These are phyloP conservation scores for Triangularia setosa DNA, from an alignment of 2,329 filamentous ascomycete genomes.

Conservation along the genomic window DNA sequence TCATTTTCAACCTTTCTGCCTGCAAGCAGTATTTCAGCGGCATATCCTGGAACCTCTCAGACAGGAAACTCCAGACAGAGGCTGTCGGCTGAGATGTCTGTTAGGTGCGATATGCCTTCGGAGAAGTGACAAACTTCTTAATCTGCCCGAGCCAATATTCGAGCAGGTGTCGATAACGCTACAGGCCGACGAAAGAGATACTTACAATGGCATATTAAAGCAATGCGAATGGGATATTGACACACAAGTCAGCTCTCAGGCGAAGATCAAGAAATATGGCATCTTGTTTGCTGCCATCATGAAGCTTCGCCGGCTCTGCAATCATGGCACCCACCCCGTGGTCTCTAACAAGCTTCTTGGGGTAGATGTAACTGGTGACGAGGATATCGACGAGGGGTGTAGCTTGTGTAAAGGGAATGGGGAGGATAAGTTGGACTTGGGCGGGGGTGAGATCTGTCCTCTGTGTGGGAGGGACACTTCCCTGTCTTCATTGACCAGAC, in stretches of 20 bases:
- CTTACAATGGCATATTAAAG: background rate
- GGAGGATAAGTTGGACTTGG: slow-evolving; percentile 1
- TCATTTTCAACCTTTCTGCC: background rate
- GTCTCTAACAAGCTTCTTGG: no score
- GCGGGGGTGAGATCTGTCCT: background rate
- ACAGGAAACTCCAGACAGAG: background rate
- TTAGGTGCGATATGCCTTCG: background rate
- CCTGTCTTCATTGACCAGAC: background rate
- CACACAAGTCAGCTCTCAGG: background rate
- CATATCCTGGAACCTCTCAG: background rate
- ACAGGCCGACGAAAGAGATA: background rate
- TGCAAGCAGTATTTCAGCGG: background rate
- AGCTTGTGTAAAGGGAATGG: background rate
- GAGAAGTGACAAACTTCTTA: background rate
- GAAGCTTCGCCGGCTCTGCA: background rate
- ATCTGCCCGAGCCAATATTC: background rate
- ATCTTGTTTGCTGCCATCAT: background rate
- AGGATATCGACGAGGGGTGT: background rate
- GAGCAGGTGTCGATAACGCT: background rate
- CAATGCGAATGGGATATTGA: background rate
- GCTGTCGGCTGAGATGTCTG: background rate
- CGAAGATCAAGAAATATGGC: background rate
- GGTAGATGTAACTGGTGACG: background rate
- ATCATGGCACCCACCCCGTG: background rate
- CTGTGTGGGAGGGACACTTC: background rate